Conservation (phyloP, 306 rosid species). For the Ammopiptanthus mongolicus region DNA sequence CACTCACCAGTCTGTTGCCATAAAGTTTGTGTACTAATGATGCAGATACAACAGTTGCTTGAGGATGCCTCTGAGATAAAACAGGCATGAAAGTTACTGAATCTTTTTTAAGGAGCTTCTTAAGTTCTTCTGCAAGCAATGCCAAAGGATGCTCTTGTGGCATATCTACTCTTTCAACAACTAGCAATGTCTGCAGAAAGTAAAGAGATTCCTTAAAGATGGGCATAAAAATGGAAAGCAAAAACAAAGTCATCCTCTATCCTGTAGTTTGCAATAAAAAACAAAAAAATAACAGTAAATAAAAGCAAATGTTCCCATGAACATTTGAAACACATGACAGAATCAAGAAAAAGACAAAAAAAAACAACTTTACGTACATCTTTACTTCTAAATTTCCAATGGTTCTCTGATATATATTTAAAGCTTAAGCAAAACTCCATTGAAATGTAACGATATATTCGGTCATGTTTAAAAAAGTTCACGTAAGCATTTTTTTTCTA, state of each 20-base stretch:
- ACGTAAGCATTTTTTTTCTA: background rate
- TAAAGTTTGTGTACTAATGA: slow-evolving; percentile 90
- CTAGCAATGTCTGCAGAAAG: slow-evolving; percentile 54
- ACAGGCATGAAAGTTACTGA: slow-evolving; percentile 72
- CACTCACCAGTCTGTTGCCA: slow-evolving; percentile 83
- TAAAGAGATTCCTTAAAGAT: slow-evolving; percentile 16
- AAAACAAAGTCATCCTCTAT: slow-evolving; percentile 10
- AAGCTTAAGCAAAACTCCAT: background rate
- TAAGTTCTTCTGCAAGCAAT: slow-evolving; percentile 88
- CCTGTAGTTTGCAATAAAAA: background rate
- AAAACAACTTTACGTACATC: slow-evolving; percentile 1
- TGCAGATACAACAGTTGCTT: slow-evolving; percentile 72
- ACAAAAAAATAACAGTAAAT: background rate
- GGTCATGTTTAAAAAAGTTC: background rate
- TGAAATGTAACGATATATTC: background rate
- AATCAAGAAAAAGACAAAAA: background rate
- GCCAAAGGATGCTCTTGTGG: slow-evolving; percentile 81
- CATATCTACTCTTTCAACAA: slow-evolving; percentile 67
- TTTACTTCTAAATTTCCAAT: slow-evolving; percentile 2
- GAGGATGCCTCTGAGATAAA: slow-evolving; percentile 88
- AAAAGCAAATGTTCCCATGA: background rate
- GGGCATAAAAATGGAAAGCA: slow-evolving; percentile 13
- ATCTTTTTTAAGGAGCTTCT: slow-evolving; percentile 77
- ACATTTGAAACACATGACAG: background rate
- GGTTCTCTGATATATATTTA: background rate